Base-by-base conservation (phyloP, 192 early-diverging fungal species). In the Obelidium mucronatum region DNA sequence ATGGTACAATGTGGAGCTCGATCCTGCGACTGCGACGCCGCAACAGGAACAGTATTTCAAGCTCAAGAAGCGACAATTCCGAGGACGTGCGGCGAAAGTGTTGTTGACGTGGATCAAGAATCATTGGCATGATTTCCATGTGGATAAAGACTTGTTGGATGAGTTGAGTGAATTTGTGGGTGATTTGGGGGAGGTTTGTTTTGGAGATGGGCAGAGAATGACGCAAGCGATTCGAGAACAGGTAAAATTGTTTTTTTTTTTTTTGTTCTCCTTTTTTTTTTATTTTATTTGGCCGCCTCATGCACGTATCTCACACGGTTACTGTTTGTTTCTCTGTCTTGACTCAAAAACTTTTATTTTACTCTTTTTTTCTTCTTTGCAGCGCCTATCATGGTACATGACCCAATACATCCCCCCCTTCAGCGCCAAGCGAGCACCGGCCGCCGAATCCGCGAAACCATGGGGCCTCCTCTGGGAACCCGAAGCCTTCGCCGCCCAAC, bases 191-290 rank as follows among this genome's bases (percentile, higher is more conserved):
- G 56, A 75, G 33, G 64, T 81, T 2, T 76, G 76, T 6, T 89
- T 89, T 81, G 87, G 87, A 2, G 84, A 85, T 62, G 74, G 79
- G 6, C 87, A 89, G 69, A 86, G 87, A 58, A 72, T 89, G 65
- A 79, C 78, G 11, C 87, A 89, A 64, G 87, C 87, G 28, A 81
- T 89, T 52, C 81, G 87, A 5, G 87, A 89, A 55, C 87, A 88
- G 78, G 83, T 87, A 40, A 40, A 5, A 1, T 39, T n/a, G n/a
- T n/a, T n/a, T n/a, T 2, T 13, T 31, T 2, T 53, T 33, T 63
- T 76, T 34, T 22, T 79, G n/a, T 36, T 31, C 22, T 22, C 1
- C 2, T 5, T 64, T 74, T 1, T 31, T 42, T 42, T 37, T 54
- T 60, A 26, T 52, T 59, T 28, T 52, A 59, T 26, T 31, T 63